These are phyloP conservation scores for Cutaneotrichosporon daszewskae DNA, from an alignment of 1,284 basidiomycete genomes.

Conservation along the genomic window DNA sequence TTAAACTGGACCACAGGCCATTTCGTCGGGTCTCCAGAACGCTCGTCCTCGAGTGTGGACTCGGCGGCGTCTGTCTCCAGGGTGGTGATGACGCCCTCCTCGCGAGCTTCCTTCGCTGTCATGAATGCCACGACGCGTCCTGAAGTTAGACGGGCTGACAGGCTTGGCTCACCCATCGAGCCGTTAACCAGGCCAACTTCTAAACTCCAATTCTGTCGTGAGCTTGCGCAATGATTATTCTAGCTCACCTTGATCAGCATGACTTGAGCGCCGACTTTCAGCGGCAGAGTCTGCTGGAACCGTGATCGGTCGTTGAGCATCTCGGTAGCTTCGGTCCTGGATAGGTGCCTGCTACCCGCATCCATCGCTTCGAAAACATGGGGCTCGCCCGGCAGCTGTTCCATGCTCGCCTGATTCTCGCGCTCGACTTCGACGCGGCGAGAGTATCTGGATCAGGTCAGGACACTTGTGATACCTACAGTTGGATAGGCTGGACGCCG, in stretches of 20 bases:
- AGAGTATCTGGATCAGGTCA: slow-evolving; percentile 4
- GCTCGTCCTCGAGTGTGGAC: not conserved
- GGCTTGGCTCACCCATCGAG: slow-evolving; percentile 4
- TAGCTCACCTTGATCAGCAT: slow-evolving; percentile 32
- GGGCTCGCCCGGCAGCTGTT: slow-evolving; percentile 12
- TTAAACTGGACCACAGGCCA: slow-evolving; percentile 35
- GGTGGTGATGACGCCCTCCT: not conserved
- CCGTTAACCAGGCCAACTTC: slow-evolving; percentile 10
- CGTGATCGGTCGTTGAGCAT: slow-evolving; percentile 27
- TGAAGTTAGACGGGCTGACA: not conserved
- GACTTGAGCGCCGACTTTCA: slow-evolving; percentile 36
- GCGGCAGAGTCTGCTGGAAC: slow-evolving; percentile 21
- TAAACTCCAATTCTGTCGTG: slow-evolving; percentile 10
- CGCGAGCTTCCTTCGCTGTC: slow-evolving; percentile 2
- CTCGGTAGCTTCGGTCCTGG: slow-evolving; percentile 17
- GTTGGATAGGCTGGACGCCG: slow-evolving; percentile 34
- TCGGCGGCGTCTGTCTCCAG: not conserved
- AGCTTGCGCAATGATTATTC: not conserved
- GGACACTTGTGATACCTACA: too few relatives aligned
- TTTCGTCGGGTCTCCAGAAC: too few relatives aligned
- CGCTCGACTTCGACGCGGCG: slow-evolving; percentile 24
- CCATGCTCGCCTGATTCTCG: slow-evolving; percentile 24
- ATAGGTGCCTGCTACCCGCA: slow-evolving; percentile 8
- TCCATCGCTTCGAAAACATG: slow-evolving; percentile 21
- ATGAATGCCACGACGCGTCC: slow-evolving; percentile 11